Evolutionary conservation across 1,284 basidiomycete species (phyloP).

Genomic region (Cutaneotrichosporon daszewskae): DNA sequence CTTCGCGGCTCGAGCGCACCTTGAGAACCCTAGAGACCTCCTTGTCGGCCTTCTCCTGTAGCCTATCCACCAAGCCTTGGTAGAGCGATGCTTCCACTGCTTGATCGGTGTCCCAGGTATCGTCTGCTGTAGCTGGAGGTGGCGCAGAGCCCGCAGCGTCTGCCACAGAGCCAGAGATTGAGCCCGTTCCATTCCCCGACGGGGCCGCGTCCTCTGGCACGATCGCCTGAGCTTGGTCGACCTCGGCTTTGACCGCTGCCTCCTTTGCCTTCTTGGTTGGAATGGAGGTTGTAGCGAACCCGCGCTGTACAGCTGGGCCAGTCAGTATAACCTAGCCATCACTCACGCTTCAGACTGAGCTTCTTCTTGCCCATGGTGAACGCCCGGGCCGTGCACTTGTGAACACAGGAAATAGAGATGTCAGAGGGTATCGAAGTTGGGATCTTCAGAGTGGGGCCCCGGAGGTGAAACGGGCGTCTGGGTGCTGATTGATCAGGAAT

Average conservation of each 20-base stretch:
- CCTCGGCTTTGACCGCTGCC: conserved; percentile 34
- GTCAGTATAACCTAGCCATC: background rate
- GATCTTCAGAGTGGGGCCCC: no score
- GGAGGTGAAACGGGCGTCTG: no score
- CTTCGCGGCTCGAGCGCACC: conserved; percentile 40
- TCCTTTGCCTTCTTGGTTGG: conserved; percentile 63
- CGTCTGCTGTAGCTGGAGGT: conserved; percentile 15
- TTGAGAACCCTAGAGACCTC: conserved; percentile 68
- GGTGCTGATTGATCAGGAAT: no score
- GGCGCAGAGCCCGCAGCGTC: background rate
- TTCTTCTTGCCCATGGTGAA: conserved; percentile 75
- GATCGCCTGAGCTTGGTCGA: background rate
- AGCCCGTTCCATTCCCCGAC: background rate
- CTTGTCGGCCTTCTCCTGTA: conserved; percentile 83
- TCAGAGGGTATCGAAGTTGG: no score
- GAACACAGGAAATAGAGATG: no score
- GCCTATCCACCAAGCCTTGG: conserved; percentile 61
- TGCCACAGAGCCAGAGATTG: background rate
- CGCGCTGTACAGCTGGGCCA: conserved; percentile 46
- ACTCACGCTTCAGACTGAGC: conserved; percentile 68
- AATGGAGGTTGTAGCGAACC: conserved; percentile 77
- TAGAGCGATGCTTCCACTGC: conserved; percentile 23
- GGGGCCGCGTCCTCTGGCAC: no score
- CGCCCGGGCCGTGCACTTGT: no score
- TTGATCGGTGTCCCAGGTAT: conserved; percentile 34